These are phyloP conservation scores for Diplocarpon rosae DNA, from an alignment of 2,329 filamentous ascomycete species.

Conservation along the genomic window DNA sequence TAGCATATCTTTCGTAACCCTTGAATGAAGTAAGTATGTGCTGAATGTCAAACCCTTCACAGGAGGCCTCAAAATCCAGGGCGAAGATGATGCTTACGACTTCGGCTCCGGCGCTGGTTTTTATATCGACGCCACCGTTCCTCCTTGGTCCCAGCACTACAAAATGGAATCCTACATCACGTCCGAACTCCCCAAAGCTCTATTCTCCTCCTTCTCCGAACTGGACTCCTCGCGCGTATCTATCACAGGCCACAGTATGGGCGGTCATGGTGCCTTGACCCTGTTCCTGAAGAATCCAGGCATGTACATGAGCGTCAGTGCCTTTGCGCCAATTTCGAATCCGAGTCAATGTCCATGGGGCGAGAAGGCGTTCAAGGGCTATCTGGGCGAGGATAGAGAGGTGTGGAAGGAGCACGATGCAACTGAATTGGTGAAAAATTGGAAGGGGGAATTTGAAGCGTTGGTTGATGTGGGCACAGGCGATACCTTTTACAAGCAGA, in stretches of 20 bases:
- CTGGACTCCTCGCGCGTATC: constrained; percentile 63
- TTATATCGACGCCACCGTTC: constrained; percentile 76
- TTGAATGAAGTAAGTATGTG: not conserved
- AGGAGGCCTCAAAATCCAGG: constrained; percentile 67
- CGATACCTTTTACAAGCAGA: constrained; percentile 94
- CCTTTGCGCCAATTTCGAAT: constrained; percentile 85
- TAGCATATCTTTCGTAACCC: not conserved
- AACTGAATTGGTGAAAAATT: constrained; percentile 73
- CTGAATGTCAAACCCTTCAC: not conserved
- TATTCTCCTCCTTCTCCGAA: constrained; percentile 62
- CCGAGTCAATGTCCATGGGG: constrained; percentile 84
- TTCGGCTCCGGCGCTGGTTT: constrained; percentile 90
- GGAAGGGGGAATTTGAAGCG: constrained; percentile 59
- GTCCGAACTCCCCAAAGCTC: constrained; percentile 67
- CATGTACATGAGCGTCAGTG: constrained; percentile 78
- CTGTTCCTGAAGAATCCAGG: constrained; percentile 87
- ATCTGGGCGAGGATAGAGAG: constrained; percentile 66
- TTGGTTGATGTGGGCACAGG: constrained; percentile 88
- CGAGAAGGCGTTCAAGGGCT: constrained; percentile 86
- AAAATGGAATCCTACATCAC: constrained; percentile 92
- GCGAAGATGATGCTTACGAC: constrained; percentile 82
- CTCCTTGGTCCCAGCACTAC: constrained; percentile 69
- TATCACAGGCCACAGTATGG: constrained; percentile 95
- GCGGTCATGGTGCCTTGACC: constrained; percentile 88
- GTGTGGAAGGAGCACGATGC: constrained; percentile 87